Evolutionary conservation across 1,284 basidiomycete species (phyloP).

Genomic region (Apiotrichum montevideense): DNA sequence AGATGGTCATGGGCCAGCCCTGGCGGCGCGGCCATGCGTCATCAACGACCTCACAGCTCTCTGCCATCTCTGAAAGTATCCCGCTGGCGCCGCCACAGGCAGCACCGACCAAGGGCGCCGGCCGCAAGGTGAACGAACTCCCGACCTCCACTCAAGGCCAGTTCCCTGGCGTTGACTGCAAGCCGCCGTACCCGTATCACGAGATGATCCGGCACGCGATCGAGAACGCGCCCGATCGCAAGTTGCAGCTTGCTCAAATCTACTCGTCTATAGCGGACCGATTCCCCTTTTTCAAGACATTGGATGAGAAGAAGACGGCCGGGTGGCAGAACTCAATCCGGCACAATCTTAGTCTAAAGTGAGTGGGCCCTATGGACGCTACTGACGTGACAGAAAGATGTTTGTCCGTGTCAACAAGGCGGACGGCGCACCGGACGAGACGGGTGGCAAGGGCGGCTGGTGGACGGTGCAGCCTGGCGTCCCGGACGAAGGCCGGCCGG

Average conservation of each 20-base stretch:
- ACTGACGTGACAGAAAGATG: constrained; percentile 39
- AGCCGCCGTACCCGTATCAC: constrained; percentile 46
- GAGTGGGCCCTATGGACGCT: constrained; percentile 14
- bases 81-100: constrained; percentile 1
- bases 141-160: constrained; percentile 33
- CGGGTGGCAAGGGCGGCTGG: constrained; percentile 46
- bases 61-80: constrained; percentile 21
- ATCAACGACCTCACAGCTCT: constrained; percentile 27
- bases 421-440: constrained; percentile 40
- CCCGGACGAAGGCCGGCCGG: constrained; percentile 44
- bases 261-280: constrained; percentile 42
- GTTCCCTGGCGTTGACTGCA: constrained; percentile 41
- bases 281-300: constrained; percentile 46
- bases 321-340: constrained; percentile 47
- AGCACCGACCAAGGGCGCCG: constrained; percentile 6
- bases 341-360: constrained; percentile 46
- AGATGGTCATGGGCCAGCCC: constrained; percentile 13
- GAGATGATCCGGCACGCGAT: constrained; percentile 47
- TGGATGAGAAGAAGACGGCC: constrained; percentile 45
- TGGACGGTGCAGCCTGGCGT: constrained; percentile 46
- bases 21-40: constrained; percentile 17
- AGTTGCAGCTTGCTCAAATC: constrained; percentile 45
- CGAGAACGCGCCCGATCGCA: constrained; percentile 37
- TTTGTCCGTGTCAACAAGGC: constrained; percentile 46
- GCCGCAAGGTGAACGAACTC: constrained; percentile 37